phyloP scores from a whole-genome alignment of 163 green algal genomes.

The Smithsoniella earleae region DNA sequence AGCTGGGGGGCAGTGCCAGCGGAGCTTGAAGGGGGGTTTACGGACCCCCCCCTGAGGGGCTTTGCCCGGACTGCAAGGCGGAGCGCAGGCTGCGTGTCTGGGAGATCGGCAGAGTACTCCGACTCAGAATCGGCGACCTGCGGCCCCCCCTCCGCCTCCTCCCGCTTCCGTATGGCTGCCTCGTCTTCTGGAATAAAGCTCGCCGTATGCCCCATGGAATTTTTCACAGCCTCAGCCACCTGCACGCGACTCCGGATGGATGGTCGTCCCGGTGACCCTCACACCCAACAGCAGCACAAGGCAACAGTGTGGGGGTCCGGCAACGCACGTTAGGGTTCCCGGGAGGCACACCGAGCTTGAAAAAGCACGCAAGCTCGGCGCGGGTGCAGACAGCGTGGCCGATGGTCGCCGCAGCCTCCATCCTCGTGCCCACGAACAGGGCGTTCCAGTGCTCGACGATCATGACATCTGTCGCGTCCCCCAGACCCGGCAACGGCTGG shows the following conservation, averaged over 20 bases:
- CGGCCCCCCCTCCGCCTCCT: not conserved
- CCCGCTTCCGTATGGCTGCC: not conserved
- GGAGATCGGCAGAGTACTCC: slow-evolving; percentile 24
- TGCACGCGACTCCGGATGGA: not conserved
- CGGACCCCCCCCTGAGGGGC: not conserved
- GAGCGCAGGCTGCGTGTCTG: slow-evolving; percentile 10
- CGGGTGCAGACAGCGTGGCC: slow-evolving; percentile 13
- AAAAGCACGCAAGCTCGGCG: not conserved
- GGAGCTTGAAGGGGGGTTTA: not conserved
- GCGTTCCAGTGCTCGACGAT: slow-evolving; percentile 20
- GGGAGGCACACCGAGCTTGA: slow-evolving; percentile 11
- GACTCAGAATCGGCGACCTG: slow-evolving; percentile 1
- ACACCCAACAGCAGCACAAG: no score
- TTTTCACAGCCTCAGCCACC: not conserved
- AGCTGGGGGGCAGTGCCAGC: not conserved
- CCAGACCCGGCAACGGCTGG: slow-evolving; percentile 6
- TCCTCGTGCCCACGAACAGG: slow-evolving; percentile 19
- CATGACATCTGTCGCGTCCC: slow-evolving; percentile 19
- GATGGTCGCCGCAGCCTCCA: slow-evolving; percentile 12
- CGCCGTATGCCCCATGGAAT: not conserved
- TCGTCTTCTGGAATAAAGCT: slow-evolving; percentile 24
- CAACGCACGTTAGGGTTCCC: slow-evolving; percentile 3
- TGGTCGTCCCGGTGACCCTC: no score
- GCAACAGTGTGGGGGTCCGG: no score
- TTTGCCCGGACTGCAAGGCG: slow-evolving; percentile 6